Evolutionary conservation across 2,329 filamentous ascomycete genomes (phyloP), one percentile per base, ranked within the genome.

Genomic region (Leptographium flavum): DNA sequence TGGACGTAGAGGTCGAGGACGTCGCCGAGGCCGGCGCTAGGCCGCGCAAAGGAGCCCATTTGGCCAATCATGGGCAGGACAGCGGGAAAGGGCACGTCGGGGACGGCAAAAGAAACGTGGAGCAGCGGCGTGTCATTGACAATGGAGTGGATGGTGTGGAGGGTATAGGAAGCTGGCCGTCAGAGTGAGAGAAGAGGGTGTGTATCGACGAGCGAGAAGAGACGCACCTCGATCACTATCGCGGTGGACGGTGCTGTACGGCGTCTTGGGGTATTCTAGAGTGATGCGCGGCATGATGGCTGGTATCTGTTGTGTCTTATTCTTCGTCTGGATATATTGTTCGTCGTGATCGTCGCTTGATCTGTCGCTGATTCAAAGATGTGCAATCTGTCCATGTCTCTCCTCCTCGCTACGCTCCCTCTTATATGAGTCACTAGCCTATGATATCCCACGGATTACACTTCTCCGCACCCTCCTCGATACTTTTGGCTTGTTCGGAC

Each of bases 31-130:
- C 70, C 68, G 15, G 76, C 69, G 45, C 73, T 79, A 5, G 80
- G 80, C 0, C 67, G 64, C 9, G 69, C 68, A 58, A 81, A 92
- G 22, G 79, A 83, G 13, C 78, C 83, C 71, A 92, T 83, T 54
- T 84, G 79, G 43, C 84, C 85, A 55, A 93, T 84, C 85, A 93
- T 90, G 49, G 87, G 87, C 2, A 94, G 70, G 45, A 81, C 79
- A 43, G 77, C 74, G 4, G 86, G 85, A 57, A 88, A 92, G 1
- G 82, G 79, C 44, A 78, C 74, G 38, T 68, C 63, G 0, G 71
- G 66, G 5, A 70, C 63, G 42, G 71, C 75, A 70, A 93, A 93
- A 51, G 85, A 87, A 55, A 93, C 79, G 63, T 93, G 81, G 15
- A 92, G 70, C 42, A 93, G 73, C 32, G 76, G 77, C n/a, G 74